Evolutionary conservation across 805 yeast species (phyloP).

Genomic region (Candida methanosorbosa): DNA sequence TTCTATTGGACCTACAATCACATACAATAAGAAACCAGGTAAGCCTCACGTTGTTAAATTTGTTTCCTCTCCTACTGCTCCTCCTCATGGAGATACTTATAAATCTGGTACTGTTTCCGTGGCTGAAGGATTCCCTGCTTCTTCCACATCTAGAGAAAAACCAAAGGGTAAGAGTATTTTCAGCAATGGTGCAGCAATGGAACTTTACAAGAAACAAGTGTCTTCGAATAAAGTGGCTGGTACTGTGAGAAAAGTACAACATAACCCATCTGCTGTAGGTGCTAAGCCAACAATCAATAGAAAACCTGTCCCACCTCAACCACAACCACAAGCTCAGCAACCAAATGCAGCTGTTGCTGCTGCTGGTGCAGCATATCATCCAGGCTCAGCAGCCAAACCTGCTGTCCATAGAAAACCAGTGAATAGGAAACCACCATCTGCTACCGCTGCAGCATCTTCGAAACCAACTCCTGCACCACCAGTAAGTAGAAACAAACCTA

Average conservation of each 20-base stretch:
- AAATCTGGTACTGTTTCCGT: slow-evolving; percentile 86
- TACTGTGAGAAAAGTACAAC: slow-evolving; percentile 1
- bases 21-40: slow-evolving; percentile 89
- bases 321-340: slow-evolving; percentile 20
- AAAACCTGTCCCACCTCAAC: slow-evolving; percentile 28
- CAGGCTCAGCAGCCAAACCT: too few species aligned
- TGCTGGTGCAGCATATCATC: slow-evolving; percentile 28
- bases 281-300: slow-evolving; percentile 10
- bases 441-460: slow-evolving; percentile 16
- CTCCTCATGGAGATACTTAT: slow-evolving; percentile 61
- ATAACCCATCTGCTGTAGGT: slow-evolving; percentile 5
- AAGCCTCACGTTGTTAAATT: slow-evolving; percentile 66
- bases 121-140: slow-evolving; percentile 68
- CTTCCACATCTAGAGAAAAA: slow-evolving; percentile 58
- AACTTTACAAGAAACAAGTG: slow-evolving; percentile 15
- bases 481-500: slow-evolving; percentile 1
- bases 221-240: neutral
- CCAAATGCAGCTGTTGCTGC: slow-evolving; percentile 30
- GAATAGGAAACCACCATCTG: slow-evolving; percentile 2
- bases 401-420: slow-evolving; percentile 1
- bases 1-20: slow-evolving; percentile 60
- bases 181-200: slow-evolving; percentile 16
- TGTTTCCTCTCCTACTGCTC: slow-evolving; percentile 57
- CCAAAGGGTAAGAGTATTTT: slow-evolving; percentile 48
- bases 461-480: slow-evolving; percentile 6